Conservation (phyloP, 148 eudicot species). For the Euryodendron excelsum region DNA sequence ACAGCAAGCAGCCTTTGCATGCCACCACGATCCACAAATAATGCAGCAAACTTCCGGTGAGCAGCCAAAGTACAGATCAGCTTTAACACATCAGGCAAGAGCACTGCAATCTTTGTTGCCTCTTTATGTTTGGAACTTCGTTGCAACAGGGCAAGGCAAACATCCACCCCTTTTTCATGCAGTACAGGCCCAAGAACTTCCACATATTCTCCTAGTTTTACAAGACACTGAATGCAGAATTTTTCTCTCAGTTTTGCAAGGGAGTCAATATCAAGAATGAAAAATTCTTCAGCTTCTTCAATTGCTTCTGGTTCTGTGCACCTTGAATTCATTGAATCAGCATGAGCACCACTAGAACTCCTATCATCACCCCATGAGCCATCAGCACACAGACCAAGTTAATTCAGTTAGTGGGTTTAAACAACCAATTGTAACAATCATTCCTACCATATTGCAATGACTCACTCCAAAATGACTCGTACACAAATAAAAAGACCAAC, state of each 20-base stretch:
- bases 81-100: conserved; percentile 87
- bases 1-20: conserved; percentile 81
- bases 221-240: conserved; percentile 89
- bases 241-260: conserved; percentile 75
- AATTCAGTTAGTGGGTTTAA: neutral
- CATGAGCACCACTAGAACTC: conserved; percentile 32
- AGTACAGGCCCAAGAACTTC: conserved; percentile 95
- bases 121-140: conserved; percentile 54
- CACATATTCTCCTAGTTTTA: conserved; percentile 85
- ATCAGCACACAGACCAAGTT: conserved; percentile 16
- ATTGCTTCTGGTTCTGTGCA: conserved; percentile 44
- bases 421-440: neutral
- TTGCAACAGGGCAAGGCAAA: conserved; percentile 72
- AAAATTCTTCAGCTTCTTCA: conserved; percentile 64
- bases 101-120: conserved; percentile 39
- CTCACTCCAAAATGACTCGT: neutral
- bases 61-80: conserved; percentile 89
- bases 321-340: conserved; percentile 34
- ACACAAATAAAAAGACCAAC: conserved; percentile 34
- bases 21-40: conserved; percentile 95
- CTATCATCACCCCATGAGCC: conserved; percentile 40
- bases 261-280: conserved; percentile 55
- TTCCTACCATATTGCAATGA: neutral
- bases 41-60: conserved; percentile 87
- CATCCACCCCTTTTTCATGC: conserved; percentile 97